Evolutionary conservation across 148 eudicot species (phyloP), one percentile per base, ranked within the genome.

Genomic region (Chenopodium suecicum): DNA sequence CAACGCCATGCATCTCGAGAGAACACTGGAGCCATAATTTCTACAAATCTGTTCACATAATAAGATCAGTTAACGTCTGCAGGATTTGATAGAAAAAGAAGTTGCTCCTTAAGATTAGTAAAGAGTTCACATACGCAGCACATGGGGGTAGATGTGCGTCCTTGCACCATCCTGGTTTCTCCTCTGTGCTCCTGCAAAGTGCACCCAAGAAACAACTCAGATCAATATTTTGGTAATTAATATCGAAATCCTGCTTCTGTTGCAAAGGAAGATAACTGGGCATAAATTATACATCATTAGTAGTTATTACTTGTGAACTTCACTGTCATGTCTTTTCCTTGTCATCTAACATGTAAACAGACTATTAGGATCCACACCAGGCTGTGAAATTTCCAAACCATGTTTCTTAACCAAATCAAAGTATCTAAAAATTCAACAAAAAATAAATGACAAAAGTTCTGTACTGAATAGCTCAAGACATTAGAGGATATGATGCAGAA

Each of bases 1-100:
- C 98, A 95, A 52, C 93, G 94, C 98, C 98, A 95, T 32, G 97
- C 97, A 62, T 88, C 86, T 72, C 94, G 85, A 79, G 97, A 93
- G 85, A 95, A 95, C 75, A 93, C 98, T 22, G 98, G 98, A 85
- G 98, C 98, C 98, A 95, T 95, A 71, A 95, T 93, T 87, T 95
- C 98, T 7, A 95, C 90, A 82, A 95, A 95, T 81, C 98, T 95
- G 91, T 63, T 62, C 72, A 70, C 19, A 52, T 29, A 85, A 52
- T 50, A 65, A 58, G 10, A 73, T 16, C 6, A 29, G 63, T 47
- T 72, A 78, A 22, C 23, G 34, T 25, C 41, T 20, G 54, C 32
- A 76, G 16, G 7, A 41, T 64, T 41, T 47, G 27, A 25, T 67
- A 31, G 29, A 16, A 23, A 73, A 25, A 69, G 48, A 78, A 75